Evolutionary conservation across 164 flowering plant species (phyloP), one percentile per base, ranked within the genome.

Genomic region (Annona cherimola): DNA sequence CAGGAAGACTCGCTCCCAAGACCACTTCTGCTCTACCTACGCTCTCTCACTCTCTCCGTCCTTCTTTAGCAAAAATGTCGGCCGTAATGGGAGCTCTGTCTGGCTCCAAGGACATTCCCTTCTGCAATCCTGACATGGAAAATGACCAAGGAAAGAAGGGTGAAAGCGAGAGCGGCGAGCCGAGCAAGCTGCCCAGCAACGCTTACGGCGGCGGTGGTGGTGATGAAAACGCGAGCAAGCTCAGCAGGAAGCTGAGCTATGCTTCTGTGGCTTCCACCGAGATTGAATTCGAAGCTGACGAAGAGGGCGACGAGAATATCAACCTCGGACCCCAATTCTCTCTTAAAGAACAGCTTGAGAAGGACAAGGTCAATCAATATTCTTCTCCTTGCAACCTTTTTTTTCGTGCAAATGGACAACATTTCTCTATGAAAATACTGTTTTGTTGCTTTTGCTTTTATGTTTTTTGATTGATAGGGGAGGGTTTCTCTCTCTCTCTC

Each of bases 301-400:
- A 72, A 3, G 86, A 79, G 2, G 83, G 80, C 1, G 81, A 81
- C 0, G 83, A 69, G 20, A 75, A 79, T 35, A 64, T 78, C 66
- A 76, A 69, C 20, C 74, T 82, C 63, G 88, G 88, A 9, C 86
- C 86, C 60, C 86, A 77, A 68, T 73, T 77, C 66, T 67, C 83
- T 63, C 84, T 85, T 60, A 84, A 85, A 68, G 88, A 85, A 60
- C 85, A 84, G 76, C 75, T 85, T 50, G 88, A 85, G 73, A 82
- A 79, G 66, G 88, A 85, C 70, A 84, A 84, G 80, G 86, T 85
- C 20, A 50, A 50, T 50, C 57, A 2, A 50, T 16, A 11, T 9
- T 16, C 57, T 50, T 50, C 14, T 16, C 14, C 3, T 50, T 50
- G 2, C 57, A 50, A 9, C 57, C 57, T 50, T 50, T 50, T 50